Evolutionary conservation across 2,329 filamentous ascomycete genomes (phyloP).

Genomic region (Alternaria burnsii): DNA sequence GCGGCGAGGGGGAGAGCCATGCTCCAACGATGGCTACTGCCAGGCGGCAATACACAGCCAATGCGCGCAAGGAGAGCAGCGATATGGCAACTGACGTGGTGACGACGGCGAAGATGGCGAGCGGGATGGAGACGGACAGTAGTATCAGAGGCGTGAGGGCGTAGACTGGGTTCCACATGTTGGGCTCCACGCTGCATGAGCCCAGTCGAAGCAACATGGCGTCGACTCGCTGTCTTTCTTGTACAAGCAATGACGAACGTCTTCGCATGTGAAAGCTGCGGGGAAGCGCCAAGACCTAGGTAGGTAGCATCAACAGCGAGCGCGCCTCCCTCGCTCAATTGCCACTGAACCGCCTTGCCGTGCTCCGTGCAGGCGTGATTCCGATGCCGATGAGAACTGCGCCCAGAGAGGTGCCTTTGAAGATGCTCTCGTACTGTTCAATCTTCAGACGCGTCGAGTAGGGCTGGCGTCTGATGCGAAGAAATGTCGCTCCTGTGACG

Average conservation of each 20-base stretch:
- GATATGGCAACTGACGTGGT: conserved; percentile 52
- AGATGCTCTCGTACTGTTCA: conserved; percentile 51
- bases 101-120: conserved; percentile 49
- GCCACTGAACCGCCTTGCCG: conserved; percentile 26
- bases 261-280: conserved; percentile 32
- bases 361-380: conserved; percentile 31
- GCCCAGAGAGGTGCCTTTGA: conserved; percentile 47
- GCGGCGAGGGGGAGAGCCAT: conserved; percentile 42
- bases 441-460: conserved; percentile 45
- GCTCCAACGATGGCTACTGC: conserved; percentile 50
- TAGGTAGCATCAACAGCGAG: not conserved
- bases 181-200: conserved; percentile 25
- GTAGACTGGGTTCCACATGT: conserved; percentile 42
- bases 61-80: conserved; percentile 51
- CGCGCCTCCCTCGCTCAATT: conserved; percentile 6
- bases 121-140: conserved; percentile 50
- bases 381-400: conserved; percentile 38
- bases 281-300: conserved; percentile 18
- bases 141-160: conserved; percentile 49
- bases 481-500: conserved; percentile 45
- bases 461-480: conserved; percentile 46
- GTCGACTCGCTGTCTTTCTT: not conserved
- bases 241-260: conserved; percentile 1
- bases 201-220: conserved; percentile 26
- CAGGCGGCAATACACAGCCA: conserved; percentile 55